Evolutionary conservation across 176 grass and related monocot genomes (phyloP).

Genomic region (Stipa capillata): DNA sequence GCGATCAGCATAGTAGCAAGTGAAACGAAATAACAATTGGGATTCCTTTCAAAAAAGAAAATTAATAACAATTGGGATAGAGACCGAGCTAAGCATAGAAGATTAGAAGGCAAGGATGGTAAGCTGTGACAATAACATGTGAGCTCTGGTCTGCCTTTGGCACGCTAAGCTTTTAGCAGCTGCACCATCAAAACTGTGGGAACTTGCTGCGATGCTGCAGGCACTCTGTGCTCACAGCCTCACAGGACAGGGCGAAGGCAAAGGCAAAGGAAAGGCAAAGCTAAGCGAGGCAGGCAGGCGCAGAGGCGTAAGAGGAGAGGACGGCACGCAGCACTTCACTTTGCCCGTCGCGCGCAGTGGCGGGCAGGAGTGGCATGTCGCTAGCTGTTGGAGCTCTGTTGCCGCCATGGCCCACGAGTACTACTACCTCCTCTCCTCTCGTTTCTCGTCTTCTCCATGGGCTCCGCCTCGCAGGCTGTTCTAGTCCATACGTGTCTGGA

Average conservation of each 20-base stretch:
- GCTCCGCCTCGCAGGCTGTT: not conserved
- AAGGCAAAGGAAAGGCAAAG: too few species aligned
- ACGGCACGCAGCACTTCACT: not conserved
- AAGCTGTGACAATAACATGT: not conserved
- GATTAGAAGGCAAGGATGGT: not conserved
- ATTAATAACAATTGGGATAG: too few species aligned
- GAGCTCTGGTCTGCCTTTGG: not conserved
- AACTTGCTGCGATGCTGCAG: slow-evolving; percentile 13
- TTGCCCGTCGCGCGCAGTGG: too few species aligned
- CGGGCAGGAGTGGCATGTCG: too few species aligned
- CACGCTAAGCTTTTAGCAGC: too few species aligned
- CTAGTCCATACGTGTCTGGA: not conserved
- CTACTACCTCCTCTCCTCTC: not conserved
- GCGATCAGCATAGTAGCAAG: not conserved
- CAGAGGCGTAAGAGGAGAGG: not conserved
- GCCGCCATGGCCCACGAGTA: slow-evolving; percentile 1
- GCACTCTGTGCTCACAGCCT: not conserved
- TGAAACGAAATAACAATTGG: too few species aligned
- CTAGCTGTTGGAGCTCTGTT: too few species aligned
- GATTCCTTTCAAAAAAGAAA: too few species aligned
- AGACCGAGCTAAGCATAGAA: not conserved
- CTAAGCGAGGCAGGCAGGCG: too few species aligned
- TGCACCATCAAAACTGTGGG: not conserved
- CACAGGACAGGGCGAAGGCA: not conserved
- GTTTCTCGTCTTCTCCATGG: not conserved